phyloP scores from a whole-genome alignment of 805 yeast species.

The Dipodascopsis uninucleata region DNA sequence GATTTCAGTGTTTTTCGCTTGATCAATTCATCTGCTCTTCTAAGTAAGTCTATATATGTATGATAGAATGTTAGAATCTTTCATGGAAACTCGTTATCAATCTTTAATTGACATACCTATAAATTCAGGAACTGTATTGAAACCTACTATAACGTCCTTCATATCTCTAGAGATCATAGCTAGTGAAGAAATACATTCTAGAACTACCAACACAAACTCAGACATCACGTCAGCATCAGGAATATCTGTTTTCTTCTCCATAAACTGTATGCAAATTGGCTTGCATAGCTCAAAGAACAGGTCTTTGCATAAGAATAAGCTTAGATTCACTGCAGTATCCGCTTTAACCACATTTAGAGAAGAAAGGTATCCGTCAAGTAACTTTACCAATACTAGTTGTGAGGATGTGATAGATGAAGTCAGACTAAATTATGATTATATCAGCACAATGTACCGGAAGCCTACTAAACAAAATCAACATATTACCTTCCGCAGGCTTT shows the following conservation, averaged over 20 bases:
- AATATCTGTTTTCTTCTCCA: slow-evolving; percentile 12
- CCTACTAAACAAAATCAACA: background rate
- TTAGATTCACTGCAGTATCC: background rate
- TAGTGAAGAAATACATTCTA: slow-evolving; percentile 11
- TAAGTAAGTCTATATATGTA: slow-evolving; percentile 9
- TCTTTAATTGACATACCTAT: background rate
- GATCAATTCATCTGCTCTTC: slow-evolving; percentile 10
- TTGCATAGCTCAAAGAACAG: slow-evolving; percentile 8
- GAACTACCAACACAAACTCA: background rate
- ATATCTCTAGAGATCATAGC: slow-evolving; percentile 3
- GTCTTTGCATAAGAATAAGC: slow-evolving; percentile 8
- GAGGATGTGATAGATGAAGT: no score
- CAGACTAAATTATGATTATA: background rate
- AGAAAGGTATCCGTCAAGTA: slow-evolving; percentile 19
- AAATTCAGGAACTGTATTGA: slow-evolving; percentile 10
- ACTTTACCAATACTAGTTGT: slow-evolving; percentile 13
- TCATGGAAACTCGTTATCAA: background rate
- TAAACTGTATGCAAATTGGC: slow-evolving; percentile 14
- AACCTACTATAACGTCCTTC: slow-evolving; percentile 4
- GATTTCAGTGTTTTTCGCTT: slow-evolving; percentile 19
- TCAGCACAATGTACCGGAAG: background rate
- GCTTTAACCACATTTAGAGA: background rate
- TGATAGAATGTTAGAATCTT: no score
- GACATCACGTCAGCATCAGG: slow-evolving; percentile 3
- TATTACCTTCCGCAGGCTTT: no score